These are phyloP conservation scores for Carallia pectinifolia DNA, from an alignment of 345 rosid genomes.

Conservation along the genomic window DNA sequence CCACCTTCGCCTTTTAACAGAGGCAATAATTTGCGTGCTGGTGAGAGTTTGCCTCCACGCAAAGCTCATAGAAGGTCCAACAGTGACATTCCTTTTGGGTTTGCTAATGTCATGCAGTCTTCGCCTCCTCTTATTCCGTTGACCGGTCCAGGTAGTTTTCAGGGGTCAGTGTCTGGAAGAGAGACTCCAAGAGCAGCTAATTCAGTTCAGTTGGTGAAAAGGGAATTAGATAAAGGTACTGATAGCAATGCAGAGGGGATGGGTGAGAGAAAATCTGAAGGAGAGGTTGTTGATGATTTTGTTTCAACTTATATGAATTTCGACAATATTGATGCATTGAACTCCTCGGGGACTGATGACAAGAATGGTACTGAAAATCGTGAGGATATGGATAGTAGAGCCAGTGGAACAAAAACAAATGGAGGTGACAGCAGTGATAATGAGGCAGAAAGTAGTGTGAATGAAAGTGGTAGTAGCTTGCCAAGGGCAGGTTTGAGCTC, in stretches of 20 bases:
- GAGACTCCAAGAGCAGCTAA: conserved; percentile 40
- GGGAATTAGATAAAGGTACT: conserved; percentile 57
- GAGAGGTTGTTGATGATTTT: conserved; percentile 80
- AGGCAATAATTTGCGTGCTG: conserved; percentile 40
- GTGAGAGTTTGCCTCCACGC: conserved; percentile 73
- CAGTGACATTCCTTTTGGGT: conserved; percentile 84
- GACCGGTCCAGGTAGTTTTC: conserved; percentile 41
- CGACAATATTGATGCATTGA: conserved; percentile 75
- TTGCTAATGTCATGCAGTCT: conserved; percentile 51
- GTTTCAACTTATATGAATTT: conserved; percentile 94
- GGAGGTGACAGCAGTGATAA: conserved; percentile 88
- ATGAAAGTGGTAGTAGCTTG: conserved; percentile 55
- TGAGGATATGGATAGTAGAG: conserved; percentile 89
- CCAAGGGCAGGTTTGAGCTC: conserved; percentile 41
- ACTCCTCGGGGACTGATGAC: conserved; percentile 79
- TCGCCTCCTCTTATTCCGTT: conserved; percentile 60
- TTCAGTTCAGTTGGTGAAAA: conserved; percentile 46
- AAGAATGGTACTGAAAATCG: conserved; percentile 61
- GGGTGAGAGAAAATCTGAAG: conserved; percentile 78
- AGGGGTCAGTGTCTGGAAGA: conserved; percentile 48
- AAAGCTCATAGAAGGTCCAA: conserved; percentile 84
- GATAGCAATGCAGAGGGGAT: conserved; percentile 53
- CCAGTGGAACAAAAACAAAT: conserved; percentile 85
- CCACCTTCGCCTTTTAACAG: conserved; percentile 68
- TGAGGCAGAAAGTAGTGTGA: conserved; percentile 87